Evolutionary conservation across 2,329 filamentous ascomycete genomes (phyloP).

Genomic region (Aspergillus ochraceus): DNA sequence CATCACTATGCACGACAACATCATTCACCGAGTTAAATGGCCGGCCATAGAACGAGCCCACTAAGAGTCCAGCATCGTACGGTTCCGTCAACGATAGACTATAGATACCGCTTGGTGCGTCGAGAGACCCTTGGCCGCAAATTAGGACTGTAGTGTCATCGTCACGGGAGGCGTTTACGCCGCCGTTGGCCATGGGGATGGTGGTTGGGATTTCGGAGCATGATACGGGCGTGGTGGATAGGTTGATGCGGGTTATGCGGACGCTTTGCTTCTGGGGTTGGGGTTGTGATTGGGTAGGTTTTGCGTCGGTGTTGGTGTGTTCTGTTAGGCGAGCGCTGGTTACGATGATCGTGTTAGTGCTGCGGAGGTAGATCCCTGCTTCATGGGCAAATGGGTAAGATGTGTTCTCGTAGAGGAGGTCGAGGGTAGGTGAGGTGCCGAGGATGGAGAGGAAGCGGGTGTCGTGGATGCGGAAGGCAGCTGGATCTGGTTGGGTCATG

Average conservation of each 20-base stretch:
- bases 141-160: slow-evolving; percentile 38
- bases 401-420: slow-evolving; percentile 38
- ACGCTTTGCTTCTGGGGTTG: slow-evolving; percentile 13
- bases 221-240: background rate
- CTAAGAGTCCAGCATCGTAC: slow-evolving; percentile 24
- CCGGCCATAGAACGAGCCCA: slow-evolving; percentile 36
- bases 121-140: slow-evolving; percentile 41
- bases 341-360: slow-evolving; percentile 35
- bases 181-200: slow-evolving; percentile 51
- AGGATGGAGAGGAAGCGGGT: slow-evolving; percentile 32
- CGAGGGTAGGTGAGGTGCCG: slow-evolving; percentile 35
- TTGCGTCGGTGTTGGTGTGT: background rate
- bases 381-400: slow-evolving; percentile 53
- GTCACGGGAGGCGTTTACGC: slow-evolving; percentile 43
- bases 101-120: slow-evolving; percentile 14
- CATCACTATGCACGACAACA: slow-evolving; percentile 35
- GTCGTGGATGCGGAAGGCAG: slow-evolving; percentile 14
- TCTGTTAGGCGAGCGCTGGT: slow-evolving; percentile 34
- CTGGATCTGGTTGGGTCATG: background rate
- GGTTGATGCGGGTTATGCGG: slow-evolving; percentile 22
- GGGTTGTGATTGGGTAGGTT: too few relatives aligned
- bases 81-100: slow-evolving; percentile 18
- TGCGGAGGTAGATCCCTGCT: slow-evolving; percentile 41
- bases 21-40: slow-evolving; percentile 43
- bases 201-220: slow-evolving; percentile 28